Base-by-base conservation (phyloP, 345 rosid species). In the Ceriops tagal region DNA sequence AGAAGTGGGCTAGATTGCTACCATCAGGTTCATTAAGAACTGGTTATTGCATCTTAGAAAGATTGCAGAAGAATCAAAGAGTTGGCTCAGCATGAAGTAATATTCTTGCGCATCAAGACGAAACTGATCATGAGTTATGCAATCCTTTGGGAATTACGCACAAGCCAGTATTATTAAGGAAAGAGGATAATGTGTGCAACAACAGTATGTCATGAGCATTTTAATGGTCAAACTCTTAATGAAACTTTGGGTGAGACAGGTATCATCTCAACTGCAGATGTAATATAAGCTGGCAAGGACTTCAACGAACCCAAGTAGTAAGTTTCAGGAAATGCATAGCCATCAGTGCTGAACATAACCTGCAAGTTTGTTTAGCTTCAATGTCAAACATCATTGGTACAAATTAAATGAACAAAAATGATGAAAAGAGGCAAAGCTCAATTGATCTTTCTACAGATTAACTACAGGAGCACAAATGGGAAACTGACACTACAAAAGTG, bases 281-380 rank as follows among this genome's bases (percentile, higher is more conserved):
- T 28, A 68, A 39, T 24, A 53, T 43, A 21, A 61, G 3, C 56
- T 62, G 53, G 35, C 30, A 58, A 75, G 64, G 58, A 31, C 34
- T 70, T 74, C 51, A 20, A 80, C 89, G 37, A 27, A 95, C 99
- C 99, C 83, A 92, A 74, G 80, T 86, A 95, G 83, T 83, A 80
- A 53, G 96, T 85, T 77, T 95, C 97, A 32, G 96, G 99, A 78
- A 83, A 86, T 27, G 96, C 99, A 87, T 82, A 86, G 16, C 92
- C 99, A 84, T 95, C 99, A 5, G 89, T 92, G 80, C 97, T 95
- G 87, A 92, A 92, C 99, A 95, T 95, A 68, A 95, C 92, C 99
- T 95, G 89, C 77, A 87, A 76, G 4, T 69, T 67, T 71, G 61
- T 15, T 76, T 28, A 62, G 34, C 47, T 71, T 71, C 65, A 78